Conservation (phyloP, 1,139 yeast genomes). For the Suhomyces maxii region DNA sequence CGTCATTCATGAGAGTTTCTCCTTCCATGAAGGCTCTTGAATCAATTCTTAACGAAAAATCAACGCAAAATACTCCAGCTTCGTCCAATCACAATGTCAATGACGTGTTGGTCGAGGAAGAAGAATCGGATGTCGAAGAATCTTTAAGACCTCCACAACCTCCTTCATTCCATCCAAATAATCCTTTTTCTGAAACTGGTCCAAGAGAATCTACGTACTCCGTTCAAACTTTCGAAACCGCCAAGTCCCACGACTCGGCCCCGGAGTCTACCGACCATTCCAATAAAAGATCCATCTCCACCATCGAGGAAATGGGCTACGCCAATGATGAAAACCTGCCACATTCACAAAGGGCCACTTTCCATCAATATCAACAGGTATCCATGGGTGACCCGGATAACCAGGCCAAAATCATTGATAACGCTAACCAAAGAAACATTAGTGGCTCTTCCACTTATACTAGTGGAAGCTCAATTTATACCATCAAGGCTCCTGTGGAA, state of each 20-base stretch:
- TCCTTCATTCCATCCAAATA: conserved; percentile 5
- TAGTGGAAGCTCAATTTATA: conserved; percentile 2
- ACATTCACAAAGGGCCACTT: conserved; percentile 27
- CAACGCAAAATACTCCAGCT: not conserved
- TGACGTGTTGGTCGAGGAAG: not conserved
- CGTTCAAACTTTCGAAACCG: conserved; percentile 34
- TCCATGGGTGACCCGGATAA: conserved; percentile 1
- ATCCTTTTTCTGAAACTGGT: conserved; percentile 5
- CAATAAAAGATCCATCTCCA: conserved; percentile 16
- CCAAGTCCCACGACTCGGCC: conserved; percentile 16
- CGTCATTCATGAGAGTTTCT: conserved; percentile 52
- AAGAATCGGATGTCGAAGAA: not conserved
- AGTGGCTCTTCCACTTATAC: conserved; percentile 5
- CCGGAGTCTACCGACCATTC: conserved; percentile 5
- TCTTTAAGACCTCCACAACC: not conserved
- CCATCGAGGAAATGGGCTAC: conserved; percentile 21
- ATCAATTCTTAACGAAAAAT: conserved; percentile 39
- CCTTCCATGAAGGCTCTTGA: conserved; percentile 59
- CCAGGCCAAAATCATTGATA: conserved; percentile 10
- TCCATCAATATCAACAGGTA: conserved; percentile 14
- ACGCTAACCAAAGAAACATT: conserved; percentile 9
- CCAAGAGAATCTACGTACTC: conserved; percentile 21
- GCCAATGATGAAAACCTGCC: conserved; percentile 27
- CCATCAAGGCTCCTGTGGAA: conserved; percentile 1
- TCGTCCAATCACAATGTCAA: conserved; percentile 10